Evolutionary conservation across 228 moss, liverwort and hornwort genomes (phyloP).

Genomic region (Sphagnum magellanicum): DNA sequence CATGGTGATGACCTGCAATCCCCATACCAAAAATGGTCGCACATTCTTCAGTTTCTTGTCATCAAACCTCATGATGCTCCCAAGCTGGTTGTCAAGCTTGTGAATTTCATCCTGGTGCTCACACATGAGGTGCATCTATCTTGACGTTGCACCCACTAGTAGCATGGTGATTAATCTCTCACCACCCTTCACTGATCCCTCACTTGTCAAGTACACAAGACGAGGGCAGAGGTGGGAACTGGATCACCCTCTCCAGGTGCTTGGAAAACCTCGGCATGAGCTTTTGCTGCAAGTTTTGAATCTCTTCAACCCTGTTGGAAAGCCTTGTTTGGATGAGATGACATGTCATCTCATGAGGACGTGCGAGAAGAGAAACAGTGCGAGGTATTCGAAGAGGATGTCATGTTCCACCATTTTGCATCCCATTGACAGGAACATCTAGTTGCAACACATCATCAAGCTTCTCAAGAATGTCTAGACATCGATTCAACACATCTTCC

Average conservation of each 20-base stretch:
- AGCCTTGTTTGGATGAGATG: conserved; percentile 24
- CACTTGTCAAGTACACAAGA: conserved; percentile 43
- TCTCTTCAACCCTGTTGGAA: conserved; percentile 13
- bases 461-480: conserved; percentile 32
- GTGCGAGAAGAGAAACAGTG: conserved; percentile 43
- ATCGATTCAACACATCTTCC: conserved; percentile 46
- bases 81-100: conserved; percentile 42
- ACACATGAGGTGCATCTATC: conserved; percentile 52
- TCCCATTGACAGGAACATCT: too few relatives aligned
- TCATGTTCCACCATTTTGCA: neutral
- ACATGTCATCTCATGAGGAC: conserved; percentile 43
- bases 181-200: conserved; percentile 33
- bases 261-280: conserved; percentile 30
- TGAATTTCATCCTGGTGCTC: conserved; percentile 58
- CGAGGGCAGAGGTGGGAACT: conserved; percentile 40
- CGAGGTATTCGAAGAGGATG: conserved; percentile 33
- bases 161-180: conserved; percentile 44
- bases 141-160: conserved; percentile 27
- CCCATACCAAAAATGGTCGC: conserved; percentile 50
- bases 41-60: conserved; percentile 37
- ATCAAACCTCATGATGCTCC: conserved; percentile 47
- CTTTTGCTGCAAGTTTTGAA: conserved; percentile 18
- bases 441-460: conserved; percentile 30
- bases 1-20: conserved; percentile 38
- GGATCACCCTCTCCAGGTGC: conserved; percentile 33